phyloP scores from a whole-genome alignment of 805 yeast species.

The Blastobotrys robertii region DNA sequence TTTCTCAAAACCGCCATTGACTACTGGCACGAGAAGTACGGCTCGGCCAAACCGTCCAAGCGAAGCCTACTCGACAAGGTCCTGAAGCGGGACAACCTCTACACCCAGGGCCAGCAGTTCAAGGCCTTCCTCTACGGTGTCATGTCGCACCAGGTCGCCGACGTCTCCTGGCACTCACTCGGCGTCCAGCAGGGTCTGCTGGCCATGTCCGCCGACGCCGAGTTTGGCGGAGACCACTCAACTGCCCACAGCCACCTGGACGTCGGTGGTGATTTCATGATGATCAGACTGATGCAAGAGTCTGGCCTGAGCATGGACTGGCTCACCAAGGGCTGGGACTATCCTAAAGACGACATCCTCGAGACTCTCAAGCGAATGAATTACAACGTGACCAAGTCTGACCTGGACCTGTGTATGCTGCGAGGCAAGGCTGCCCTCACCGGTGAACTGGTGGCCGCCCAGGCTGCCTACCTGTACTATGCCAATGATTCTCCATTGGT shows the following conservation, averaged over 20 bases:
- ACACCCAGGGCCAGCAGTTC: constrained; percentile 26
- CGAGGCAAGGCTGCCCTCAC: constrained; percentile 44
- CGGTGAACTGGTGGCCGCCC: constrained; percentile 35
- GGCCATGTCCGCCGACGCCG: constrained; percentile 38
- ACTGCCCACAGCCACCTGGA: constrained; percentile 47
- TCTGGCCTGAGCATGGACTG: constrained; percentile 23
- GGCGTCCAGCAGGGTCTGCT: constrained; percentile 47
- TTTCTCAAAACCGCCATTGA: constrained; percentile 40
- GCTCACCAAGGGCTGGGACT: constrained; percentile 22
- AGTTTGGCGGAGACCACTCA: constrained; percentile 41
- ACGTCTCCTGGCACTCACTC: constrained; percentile 60
- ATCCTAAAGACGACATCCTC: constrained; percentile 37
- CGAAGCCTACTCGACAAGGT: background rate
- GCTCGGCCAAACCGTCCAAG: constrained; percentile 4
- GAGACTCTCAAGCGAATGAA: constrained; percentile 34
- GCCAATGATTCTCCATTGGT: constrained; percentile 37
- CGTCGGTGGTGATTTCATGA: constrained; percentile 54
- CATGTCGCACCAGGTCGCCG: constrained; percentile 53
- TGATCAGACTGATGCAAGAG: constrained; percentile 31
- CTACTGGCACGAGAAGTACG: constrained; percentile 31
- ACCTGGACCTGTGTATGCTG: constrained; percentile 40
- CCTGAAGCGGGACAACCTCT: background rate
- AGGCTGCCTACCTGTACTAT: constrained; percentile 23
- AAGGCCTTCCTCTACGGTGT: constrained; percentile 51
- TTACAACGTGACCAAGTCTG: constrained; percentile 25